These are phyloP conservation scores for Pseudocercospora fuligena DNA, from an alignment of 2,329 filamentous ascomycete genomes.

Conservation along the genomic window DNA sequence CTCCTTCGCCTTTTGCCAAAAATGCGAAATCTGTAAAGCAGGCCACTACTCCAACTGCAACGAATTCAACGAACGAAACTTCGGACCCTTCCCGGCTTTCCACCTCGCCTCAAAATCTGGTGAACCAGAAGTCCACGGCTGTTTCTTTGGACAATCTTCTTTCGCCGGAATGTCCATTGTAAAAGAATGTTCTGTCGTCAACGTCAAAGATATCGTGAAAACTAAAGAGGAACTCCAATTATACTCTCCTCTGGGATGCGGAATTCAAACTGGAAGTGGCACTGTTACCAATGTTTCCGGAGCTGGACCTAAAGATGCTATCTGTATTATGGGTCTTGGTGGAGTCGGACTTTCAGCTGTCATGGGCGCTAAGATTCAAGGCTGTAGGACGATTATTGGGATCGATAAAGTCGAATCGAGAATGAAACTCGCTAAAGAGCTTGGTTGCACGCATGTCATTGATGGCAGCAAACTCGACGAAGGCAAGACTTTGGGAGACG, in stretches of 20 bases:
- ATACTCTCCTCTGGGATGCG: conserved; percentile 53
- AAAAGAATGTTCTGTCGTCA: conserved; percentile 48
- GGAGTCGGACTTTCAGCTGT: conserved; percentile 55
- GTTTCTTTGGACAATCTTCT: conserved; percentile 57
- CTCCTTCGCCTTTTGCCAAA: conserved; percentile 54
- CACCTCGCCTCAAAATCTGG: conserved; percentile 27
- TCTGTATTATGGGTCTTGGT: conserved; percentile 52
- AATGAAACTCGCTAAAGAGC: conserved; percentile 46
- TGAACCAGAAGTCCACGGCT: conserved; percentile 42
- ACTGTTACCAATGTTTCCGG: conserved; percentile 48
- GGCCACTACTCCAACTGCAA: conserved; percentile 55
- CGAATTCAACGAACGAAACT: conserved; percentile 55
- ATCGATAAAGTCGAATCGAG: conserved; percentile 46
- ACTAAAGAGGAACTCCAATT: conserved; percentile 49
- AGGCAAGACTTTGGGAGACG: conserved; percentile 42
- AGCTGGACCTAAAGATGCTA: conserved; percentile 42
- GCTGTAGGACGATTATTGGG: conserved; percentile 47
- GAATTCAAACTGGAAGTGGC: conserved; percentile 53
- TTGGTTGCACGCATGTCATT: conserved; percentile 49
- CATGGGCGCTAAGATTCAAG: conserved; percentile 54
- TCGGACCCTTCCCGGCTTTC: conserved; percentile 40
- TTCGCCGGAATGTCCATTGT: conserved; percentile 50
- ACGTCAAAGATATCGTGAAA: conserved; percentile 45
- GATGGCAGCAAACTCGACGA: conserved; percentile 40
- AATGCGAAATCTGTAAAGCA: conserved; percentile 55